Evolutionary conservation across 768 basidiomycete species (phyloP).

Genomic region (Tephrocybe sp.): DNA sequence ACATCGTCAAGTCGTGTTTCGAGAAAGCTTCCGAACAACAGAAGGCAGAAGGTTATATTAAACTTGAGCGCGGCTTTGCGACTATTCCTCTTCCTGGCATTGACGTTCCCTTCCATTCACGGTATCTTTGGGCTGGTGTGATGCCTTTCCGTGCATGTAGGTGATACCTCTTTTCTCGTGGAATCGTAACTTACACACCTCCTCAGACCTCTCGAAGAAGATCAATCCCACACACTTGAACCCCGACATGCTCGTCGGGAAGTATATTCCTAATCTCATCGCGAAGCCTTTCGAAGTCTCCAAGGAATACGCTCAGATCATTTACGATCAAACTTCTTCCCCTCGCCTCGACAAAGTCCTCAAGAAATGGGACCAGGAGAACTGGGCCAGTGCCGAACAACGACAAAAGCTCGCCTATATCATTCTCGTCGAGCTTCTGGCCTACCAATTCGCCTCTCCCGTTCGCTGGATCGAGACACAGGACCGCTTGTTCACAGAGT

Average conservation of each 20-base stretch:
- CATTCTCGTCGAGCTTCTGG: conserved; percentile 94
- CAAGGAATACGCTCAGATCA: conserved; percentile 87
- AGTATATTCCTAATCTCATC: conserved; percentile 97
- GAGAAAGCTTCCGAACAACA: conserved; percentile 77
- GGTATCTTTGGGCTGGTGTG: conserved; percentile 98
- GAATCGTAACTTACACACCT: neutral
- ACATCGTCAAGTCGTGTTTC: conserved; percentile 85
- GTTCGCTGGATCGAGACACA: conserved; percentile 99
- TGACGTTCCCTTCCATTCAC: conserved; percentile 99
- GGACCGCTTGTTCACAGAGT: conserved; percentile 86
- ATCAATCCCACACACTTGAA: conserved; percentile 90
- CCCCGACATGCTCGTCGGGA: conserved; percentile 91
- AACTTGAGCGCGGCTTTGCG: conserved; percentile 95
- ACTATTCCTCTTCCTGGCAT: conserved; percentile 96
- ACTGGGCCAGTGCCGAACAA: conserved; percentile 79
- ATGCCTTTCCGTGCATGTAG: conserved; percentile 95
- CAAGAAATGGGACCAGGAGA: conserved; percentile 88
- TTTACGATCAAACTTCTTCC: conserved; percentile 96
- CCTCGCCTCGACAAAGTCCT: conserved; percentile 95
- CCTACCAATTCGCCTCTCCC: conserved; percentile 98
- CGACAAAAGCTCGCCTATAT: conserved; percentile 94
- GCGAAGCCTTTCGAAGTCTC: conserved; percentile 84
- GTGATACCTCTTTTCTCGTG: conserved; percentile 28
- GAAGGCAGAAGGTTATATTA: conserved; percentile 82
- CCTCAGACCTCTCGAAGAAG: conserved; percentile 91